Evolutionary conservation across 164 flowering plant genomes (phyloP), one percentile per base, ranked within the genome.

Genomic region (Chimonanthus salicifolius): DNA sequence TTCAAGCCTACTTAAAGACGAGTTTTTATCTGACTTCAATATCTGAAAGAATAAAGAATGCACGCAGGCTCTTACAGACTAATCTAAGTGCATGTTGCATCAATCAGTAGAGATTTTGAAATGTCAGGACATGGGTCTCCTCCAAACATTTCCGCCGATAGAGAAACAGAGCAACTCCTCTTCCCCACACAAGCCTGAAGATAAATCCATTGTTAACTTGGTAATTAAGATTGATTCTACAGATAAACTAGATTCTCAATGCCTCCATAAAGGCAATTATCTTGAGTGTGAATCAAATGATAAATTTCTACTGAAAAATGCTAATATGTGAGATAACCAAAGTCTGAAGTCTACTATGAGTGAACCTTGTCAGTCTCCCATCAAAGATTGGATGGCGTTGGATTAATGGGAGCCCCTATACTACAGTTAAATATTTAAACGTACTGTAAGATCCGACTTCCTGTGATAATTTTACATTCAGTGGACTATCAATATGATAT

Each of bases 121-220:
- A 64, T 74, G 62, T 80, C 86, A 44, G 88, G 88, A 75, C 88
- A 87, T 63, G 94, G 90, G 45, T 88, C 89, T 6, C 79, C 79
- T 2, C 85, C 85, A 74, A 90, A 85, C 0, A 9, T 69, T 33
- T 70, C 44, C 44, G 16, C 75, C 48, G 85, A 76, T 3, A 58
- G 46, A 4, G 82, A 71, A 45, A 90, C 47, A 0, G 82, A 67
- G 71, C 91, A 87, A 48, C 15, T 68, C 9, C 33, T 80, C 82
- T 81, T 87, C 72, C 88, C 86, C 33, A 87, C 43, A 78, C 91
- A 90, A 71, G 85, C 85, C 91, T 90, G 86, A 58, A 7, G 47
- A 47, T 15, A 16, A 51, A 70, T 16, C 8, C 66, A 15, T 18
- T 48, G 9, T 48, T 49, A 69, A 20, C 13, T 69, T 49, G 8